Evolutionary conservation across 305 asterid species (phyloP), one percentile per base, ranked within the genome.

Genomic region (Plantago coronopus): DNA sequence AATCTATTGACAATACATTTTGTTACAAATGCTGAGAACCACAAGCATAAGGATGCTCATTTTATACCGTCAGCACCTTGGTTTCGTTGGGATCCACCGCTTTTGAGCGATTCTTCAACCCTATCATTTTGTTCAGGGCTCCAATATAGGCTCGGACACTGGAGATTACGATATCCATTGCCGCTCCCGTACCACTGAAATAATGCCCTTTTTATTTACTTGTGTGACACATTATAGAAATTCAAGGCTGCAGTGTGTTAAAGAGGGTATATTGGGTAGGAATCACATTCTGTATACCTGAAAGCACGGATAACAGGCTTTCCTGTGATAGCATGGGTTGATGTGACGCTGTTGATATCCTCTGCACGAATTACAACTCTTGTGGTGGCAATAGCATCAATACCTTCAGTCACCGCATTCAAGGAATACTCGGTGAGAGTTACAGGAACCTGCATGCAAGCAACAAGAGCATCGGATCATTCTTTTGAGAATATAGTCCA

Each of bases 101-200:
- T 67, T 50, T 58, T 25, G 58, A 43, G 47, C 79, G 81, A 63
- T 65, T 71, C 67, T 67, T 64, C 64, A 79, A 79, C 48, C 95
- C 89, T 53, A 86, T 22, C 68, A 84, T 78, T 91, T 89, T 91
- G 87, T 91, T 91, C 50, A 91, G 79, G 43, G 98, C 98, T 63
- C 95, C 89, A 55, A 89, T 57, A 54, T 91, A 91, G 49, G 98
- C 98, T 50, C 98, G 75, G 38, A 91, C 81, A 44, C 98, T 91
- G 21, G 98, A 91, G 59, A 91, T 80, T 11, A 89, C 98, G 23
- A 91, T 81, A 72, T 91, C 98, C 98, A 91, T 80, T 34, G 83
- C 75, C 7, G 97, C 94, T 66, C 98, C 97, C 17, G 83, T 88
- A 64, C 98, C 98, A 72, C 98, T 91, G 80, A 11, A 38, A 38